Base-by-base conservation (phyloP, 202 grass and related monocot genomes). In the Setaria italica region DNA sequence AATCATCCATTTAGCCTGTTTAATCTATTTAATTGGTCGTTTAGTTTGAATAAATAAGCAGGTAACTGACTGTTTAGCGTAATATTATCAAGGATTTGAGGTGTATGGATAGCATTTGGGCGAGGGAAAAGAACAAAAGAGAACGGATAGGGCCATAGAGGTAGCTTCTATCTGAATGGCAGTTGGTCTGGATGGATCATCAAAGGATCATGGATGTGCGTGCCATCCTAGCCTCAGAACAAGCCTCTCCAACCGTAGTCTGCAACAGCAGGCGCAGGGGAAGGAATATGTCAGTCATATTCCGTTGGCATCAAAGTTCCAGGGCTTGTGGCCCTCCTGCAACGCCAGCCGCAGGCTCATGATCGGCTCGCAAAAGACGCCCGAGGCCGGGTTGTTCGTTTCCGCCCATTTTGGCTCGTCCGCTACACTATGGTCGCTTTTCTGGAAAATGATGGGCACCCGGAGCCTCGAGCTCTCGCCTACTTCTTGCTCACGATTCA, bases 251-350 rank as follows among this genome's bases (percentile, higher is more conserved):
- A 70, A 82, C 59, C 47, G 82, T 25, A 77, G 76, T 69, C 62
- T 9, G 88, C 45, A 73, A 14, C 16, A 11, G 70, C 8, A 13
- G 62, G 48, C 48, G 12, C 2, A 57, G 7, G 6, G 17, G 53
- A 56, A 51, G 16, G 82, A 85, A 89, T 85, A 89, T 77, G 62
- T 81, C 85, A 46, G 3, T 77, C 64, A 55, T 57, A 85, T 90
- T 76, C 89, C 46, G 2, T 78, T 87, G 85, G 85, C 83, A 89
- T 76, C 83, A 89, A 85, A 85, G 54, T 64, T 81, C 15, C 65
- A 12, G 41, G 70, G 9, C 10, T 48, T 49, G 25, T 77, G 79
- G 29, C 30, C 81, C 20, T 42, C 45, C 9, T 72, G 45, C 68
- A 70, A 56, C 35, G 43, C 74, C 88, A 75, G 58, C 80, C 84